Conservation (phyloP, 73 alveolate species). For the Diophrys sp. region DNA sequence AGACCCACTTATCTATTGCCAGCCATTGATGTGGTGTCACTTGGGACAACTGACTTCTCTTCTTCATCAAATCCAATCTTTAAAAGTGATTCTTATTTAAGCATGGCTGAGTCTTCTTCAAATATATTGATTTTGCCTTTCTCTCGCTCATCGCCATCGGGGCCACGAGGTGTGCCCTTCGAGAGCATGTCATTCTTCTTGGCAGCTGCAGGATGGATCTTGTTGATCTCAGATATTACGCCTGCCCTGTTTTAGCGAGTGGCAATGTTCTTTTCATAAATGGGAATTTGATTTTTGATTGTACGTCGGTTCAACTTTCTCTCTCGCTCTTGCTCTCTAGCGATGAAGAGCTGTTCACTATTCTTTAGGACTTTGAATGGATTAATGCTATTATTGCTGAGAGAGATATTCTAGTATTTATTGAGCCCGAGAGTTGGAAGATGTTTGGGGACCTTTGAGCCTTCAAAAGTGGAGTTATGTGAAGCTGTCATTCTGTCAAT, state of each 20-base stretch:
- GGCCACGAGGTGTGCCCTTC: not conserved
- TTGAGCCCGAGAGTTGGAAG: conserved; percentile 35
- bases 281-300: not conserved
- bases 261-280: conserved; percentile 4
- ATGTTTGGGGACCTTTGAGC: too few species aligned
- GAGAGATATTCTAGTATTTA: conserved; percentile 10
- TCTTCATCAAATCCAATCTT: not conserved
- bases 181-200: not conserved
- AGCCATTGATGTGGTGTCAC: too few species aligned
- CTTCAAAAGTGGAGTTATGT: too few species aligned
- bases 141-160: not conserved
- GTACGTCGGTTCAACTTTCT: conserved; percentile 1
- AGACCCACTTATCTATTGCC: too few species aligned
- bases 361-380: conserved; percentile 23
- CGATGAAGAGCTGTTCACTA: conserved; percentile 26
- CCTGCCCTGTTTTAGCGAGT: conserved; percentile 3
- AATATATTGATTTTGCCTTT: conserved; percentile 9
- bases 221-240: not conserved
- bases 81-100: not conserved
- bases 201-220: conserved; percentile 5
- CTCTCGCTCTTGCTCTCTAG: conserved; percentile 33
- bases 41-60: too few species aligned
- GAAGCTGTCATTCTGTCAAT: too few species aligned
- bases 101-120: not conserved
- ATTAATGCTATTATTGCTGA: conserved; percentile 1